Base-by-base conservation (phyloP, 257 asterid genomes). In the Capsicum pubescens region DNA sequence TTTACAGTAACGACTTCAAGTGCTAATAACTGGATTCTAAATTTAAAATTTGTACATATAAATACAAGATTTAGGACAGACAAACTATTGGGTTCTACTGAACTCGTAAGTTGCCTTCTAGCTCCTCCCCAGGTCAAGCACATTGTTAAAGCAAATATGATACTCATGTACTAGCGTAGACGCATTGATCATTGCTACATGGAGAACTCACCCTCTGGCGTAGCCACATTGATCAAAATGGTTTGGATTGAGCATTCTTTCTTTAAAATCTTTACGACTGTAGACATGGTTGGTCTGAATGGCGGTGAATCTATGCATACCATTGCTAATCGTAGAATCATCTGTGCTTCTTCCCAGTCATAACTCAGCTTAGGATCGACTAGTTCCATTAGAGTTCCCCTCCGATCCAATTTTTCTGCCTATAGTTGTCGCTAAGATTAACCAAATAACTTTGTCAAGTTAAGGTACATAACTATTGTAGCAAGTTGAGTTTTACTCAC, bases 401-500 rank as follows among this genome's bases (percentile, higher is more conserved):
- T 1, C 4, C 15, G 55, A 16, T 69, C 5, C 26, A 1, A 16
- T 16, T 0, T 4, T 16, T 16, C 32, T 39, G 77, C 77, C 77
- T 69, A 4, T 39, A 39, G 7, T 16, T 3, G 55, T 68, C 76
- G 1, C 15, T 35, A 68, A 39, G 5, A 39, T 39, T 8, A 68
- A 36, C n/a, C 52, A 19, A 36, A 36, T 68, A 69, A 39, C 26
- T 69, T 69, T 39, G 77, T 39, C 21, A 8, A 16, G 39, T 39
- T 8, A 32, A 36, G 39, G 77, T 69, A 69, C 77, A 39, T 69
- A 1, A 69, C 15, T 69, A 16, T 16, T 39, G 55, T 4, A 39
- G 32, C 42, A 15, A 78, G 3, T 56, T 35, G 50, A 79, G 68
- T 52, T 6, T 67, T 55, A 69, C 85, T 82, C 58, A 82, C 85